A percentile compares a stretch with the other conserved stretches of the same genome.
Conservation (phyloP, 805 yeast species). For the Wickerhamomyces queroliae region DNA sequence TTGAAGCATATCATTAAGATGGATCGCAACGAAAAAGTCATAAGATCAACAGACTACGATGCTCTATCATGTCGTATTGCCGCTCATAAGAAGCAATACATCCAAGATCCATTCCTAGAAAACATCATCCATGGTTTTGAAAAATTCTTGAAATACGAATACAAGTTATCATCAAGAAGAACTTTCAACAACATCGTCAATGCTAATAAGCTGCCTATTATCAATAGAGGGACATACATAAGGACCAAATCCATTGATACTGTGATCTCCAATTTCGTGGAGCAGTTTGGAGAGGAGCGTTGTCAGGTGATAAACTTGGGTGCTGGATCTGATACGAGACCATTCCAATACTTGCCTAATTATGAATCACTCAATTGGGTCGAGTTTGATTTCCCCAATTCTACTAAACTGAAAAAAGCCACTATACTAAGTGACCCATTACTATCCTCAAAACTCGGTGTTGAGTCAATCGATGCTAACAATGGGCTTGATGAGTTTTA, state of each 20-base stretch:
- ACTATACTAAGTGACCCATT: slow-evolving; percentile 8
- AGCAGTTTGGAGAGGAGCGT: slow-evolving; percentile 11
- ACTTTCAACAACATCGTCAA: slow-evolving; percentile 11
- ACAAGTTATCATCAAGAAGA: slow-evolving; percentile 16
- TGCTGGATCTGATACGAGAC: slow-evolving; percentile 61
- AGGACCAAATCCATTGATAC: slow-evolving; percentile 49
- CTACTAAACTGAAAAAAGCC: slow-evolving; percentile 36
- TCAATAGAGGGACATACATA: slow-evolving; percentile 66
- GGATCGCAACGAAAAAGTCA: slow-evolving; percentile 9
- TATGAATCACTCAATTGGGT: slow-evolving; percentile 28
- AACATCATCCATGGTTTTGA: slow-evolving; percentile 15
- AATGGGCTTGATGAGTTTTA: slow-evolving; percentile 5
- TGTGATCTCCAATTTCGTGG: slow-evolving; percentile 37
- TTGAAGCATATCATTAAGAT: too few species aligned
- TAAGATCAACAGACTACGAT: slow-evolving; percentile 52
- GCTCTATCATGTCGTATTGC: slow-evolving; percentile 62
- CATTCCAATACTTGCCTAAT: slow-evolving; percentile 30
- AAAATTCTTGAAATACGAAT: slow-evolving; percentile 15
- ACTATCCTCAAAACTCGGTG: slow-evolving; percentile 10
- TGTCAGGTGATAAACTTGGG: slow-evolving; percentile 62
- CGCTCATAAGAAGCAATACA: slow-evolving; percentile 43
- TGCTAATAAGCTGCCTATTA: slow-evolving; percentile 42
- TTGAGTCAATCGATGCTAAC: neutral
- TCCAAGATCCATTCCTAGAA: slow-evolving; percentile 29
- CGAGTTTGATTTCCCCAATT: slow-evolving; percentile 48